These are phyloP conservation scores for Xylaria sp. DNA, from an alignment of 2,329 filamentous ascomycete genomes.

Conservation along the genomic window DNA sequence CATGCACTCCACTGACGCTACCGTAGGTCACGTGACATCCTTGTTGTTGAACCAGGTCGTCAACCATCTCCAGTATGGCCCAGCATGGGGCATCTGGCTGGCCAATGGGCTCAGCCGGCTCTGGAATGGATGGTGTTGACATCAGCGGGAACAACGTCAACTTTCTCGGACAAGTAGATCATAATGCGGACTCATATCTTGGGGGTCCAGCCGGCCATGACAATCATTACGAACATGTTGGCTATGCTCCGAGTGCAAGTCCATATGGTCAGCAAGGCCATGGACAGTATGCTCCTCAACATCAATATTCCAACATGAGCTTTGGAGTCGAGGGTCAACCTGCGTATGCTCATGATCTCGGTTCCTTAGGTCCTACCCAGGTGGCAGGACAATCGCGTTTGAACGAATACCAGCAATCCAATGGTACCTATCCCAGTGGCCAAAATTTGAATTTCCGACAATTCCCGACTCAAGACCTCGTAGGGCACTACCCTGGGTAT, in stretches of 20 bases:
- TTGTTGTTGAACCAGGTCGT: constrained; percentile 16
- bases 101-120: constrained; percentile 25
- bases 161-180: constrained; percentile 30
- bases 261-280: constrained; percentile 32
- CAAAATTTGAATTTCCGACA: constrained; percentile 32
- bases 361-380: constrained; percentile 22
- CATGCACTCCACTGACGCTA: constrained; percentile 31
- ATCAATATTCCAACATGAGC: constrained; percentile 26
- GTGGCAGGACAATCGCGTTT: constrained; percentile 19
- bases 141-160: constrained; percentile 6
- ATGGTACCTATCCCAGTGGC: constrained; percentile 25
- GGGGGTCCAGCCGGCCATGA: constrained; percentile 23
- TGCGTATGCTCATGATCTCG: constrained; percentile 19
- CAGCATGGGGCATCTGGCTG: constrained; percentile 36
- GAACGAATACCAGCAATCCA: constrained; percentile 29
- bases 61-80: constrained; percentile 28
- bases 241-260: constrained; percentile 19
- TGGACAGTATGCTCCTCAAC: constrained; percentile 26
- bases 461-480: constrained; percentile 15
- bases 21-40: constrained; percentile 36
- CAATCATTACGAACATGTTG: constrained; percentile 24
- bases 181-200: constrained; percentile 26
- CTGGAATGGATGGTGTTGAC: constrained; percentile 21
- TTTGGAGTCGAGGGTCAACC: constrained; percentile 28
- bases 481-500: constrained; percentile 27